Evolutionary conservation across 495 filamentous ascomycete species (phyloP), one percentile per base, ranked within the genome.

Genomic region (Penicillium riverlandense): DNA sequence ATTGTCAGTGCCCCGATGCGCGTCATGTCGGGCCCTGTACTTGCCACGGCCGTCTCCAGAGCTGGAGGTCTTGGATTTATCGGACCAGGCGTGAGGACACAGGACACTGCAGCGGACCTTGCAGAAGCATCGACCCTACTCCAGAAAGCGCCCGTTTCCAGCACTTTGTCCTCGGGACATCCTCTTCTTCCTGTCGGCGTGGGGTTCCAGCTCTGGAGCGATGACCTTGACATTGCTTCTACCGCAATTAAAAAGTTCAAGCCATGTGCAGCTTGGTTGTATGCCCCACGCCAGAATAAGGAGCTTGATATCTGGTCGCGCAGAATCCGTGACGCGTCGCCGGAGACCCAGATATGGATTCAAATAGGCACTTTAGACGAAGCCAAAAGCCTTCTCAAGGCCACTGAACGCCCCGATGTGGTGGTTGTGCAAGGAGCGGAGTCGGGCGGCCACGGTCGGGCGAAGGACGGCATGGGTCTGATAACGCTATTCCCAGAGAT

Each of bases 1-100:
- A 72, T 92, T 15, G 65, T 79, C 44, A 59, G 70, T 44, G 86
- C 85, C 1, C 87, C 87, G 6, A 89, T 92, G 84, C 76, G 82
- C 35, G 63, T 83, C 27, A 79, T 88, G 52, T 70, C 85, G 7
- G 75, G 78, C 5, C 71, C 80, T 11, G 59, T 62, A 34, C 66
- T 88, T 0, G 69, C 84, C 7, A 54, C 73, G 13, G 77, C 71
- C 15, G 70, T 88, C 11, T 80, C 78, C 13, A 69, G 66, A 40
- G 83, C 85, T 15, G 82, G 84, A n/a, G 83, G 83, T 1, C 59
- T 86, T 2, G 82, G 82, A 6, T 74, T 71, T 34, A 58, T 74
- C 16, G 71, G 67, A 1, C 67, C 69, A 8, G 49, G 55, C 2
- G 39, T 57, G 22, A 63, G 71, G 42, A 68, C 68, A 3, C 39